Evolutionary conservation across 2,329 filamentous ascomycete genomes (phyloP).

Genomic region (Aureobasidium lini): DNA sequence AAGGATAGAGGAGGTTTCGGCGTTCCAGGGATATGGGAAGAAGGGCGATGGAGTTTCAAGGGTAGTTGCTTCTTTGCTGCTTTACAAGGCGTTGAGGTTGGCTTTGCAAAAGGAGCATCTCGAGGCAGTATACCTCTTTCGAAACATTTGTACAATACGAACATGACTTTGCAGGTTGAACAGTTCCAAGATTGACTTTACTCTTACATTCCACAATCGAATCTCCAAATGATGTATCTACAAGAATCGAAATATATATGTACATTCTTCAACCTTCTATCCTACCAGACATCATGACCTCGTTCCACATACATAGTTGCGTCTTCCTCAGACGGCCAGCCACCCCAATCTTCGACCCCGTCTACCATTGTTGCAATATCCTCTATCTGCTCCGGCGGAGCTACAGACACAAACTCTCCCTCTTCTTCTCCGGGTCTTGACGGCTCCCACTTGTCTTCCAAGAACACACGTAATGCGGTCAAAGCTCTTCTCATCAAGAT

Average conservation of each 20-base stretch:
- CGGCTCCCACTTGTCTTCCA: slow-evolving; percentile 29
- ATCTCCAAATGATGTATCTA: not conserved
- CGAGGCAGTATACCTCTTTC: too few species aligned
- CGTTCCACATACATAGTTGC: slow-evolving; percentile 26
- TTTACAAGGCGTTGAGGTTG: too few species aligned
- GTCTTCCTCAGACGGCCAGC: slow-evolving; percentile 37
- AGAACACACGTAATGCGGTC: slow-evolving; percentile 34
- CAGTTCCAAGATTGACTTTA: not conserved
- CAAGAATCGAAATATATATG: not conserved
- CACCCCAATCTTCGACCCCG: slow-evolving; percentile 32
- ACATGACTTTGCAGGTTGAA: too few species aligned
- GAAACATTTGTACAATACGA: too few species aligned
- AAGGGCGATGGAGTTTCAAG: too few species aligned
- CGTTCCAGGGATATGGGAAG: too few species aligned
- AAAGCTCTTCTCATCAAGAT: slow-evolving; percentile 30
- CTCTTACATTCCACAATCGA: not conserved
- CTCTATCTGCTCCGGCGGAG: slow-evolving; percentile 17
- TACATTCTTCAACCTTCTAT: not conserved
- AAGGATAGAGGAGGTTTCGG: not conserved
- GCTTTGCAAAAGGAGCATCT: too few species aligned
- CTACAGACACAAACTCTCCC: not conserved
- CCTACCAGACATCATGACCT: not conserved
- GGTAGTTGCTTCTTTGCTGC: too few species aligned
- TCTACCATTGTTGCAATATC: slow-evolving; percentile 24
- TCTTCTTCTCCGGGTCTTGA: not conserved